Evolutionary conservation across 306 rosid species (phyloP), one percentile per base, ranked within the genome.

Genomic region (Psophocarpus tetragonolobus): DNA sequence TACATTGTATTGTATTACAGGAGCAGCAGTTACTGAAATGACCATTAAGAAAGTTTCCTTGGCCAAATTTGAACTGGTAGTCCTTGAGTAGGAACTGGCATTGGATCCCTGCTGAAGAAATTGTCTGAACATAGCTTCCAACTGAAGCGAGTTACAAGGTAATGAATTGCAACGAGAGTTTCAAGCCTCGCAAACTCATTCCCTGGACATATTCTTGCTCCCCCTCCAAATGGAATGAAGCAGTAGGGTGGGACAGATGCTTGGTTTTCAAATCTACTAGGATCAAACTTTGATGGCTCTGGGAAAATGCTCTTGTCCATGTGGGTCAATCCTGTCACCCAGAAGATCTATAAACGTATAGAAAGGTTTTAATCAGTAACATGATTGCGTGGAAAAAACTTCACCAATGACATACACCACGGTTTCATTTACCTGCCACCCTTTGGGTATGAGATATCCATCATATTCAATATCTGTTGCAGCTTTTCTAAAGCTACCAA

Each of bases 341-440:
- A 91, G 54, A 91, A 94, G 68, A 94, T 85, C 97, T 94, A 56
- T 56, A 63, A 29, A 47, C 5, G 2, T 35, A 26, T 12, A 30
- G 3, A 11, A 21, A 26, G 30, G 61, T 73, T 23, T 18, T 68
- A 4, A 39, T 63, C 27, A 48, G 47, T 62, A 39, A 63, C 61
- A 80, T 64, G 50, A 72, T 71, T 64, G 38, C 62, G 18, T 54
- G 56, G 21, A 8, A 32, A 64, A 23, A 41, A 33, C 56, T 76
- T 76, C 36, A 15, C 9, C 65, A 30, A 24, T 72, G 68, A 1
- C 27, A 35, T 2, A 27, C 36, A 56, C 4, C 38, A 68, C 15
- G 56, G 47, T 74, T 72, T 81, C 61, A 82, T 85, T 80, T 77
- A 94, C 98, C 74, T 90, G 97, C 98, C 97, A 94, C 68, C 97